A percentile compares a stretch with the other conserved stretches of the same genome.
phyloP scores from a whole-genome alignment of 2,329 filamentous ascomycete genomes.

The Massarina eburnea region DNA sequence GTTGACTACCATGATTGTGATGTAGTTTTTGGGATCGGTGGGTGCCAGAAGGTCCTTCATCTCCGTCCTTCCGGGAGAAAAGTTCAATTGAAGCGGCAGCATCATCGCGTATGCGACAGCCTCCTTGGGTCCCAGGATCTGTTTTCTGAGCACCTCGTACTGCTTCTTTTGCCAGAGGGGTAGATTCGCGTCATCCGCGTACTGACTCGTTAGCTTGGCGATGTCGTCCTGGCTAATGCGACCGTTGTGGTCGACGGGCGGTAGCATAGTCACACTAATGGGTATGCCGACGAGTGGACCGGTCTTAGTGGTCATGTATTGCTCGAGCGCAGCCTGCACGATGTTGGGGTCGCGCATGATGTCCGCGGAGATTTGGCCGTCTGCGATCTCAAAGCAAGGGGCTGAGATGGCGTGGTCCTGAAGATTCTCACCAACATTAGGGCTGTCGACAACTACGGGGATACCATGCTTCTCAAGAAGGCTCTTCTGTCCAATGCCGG shows the following conservation, averaged over 20 bases:
- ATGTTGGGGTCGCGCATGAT: conserved; percentile 13
- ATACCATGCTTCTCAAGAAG: conserved; percentile 5
- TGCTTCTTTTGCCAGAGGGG: conserved; percentile 3
- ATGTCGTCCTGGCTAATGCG: conserved; percentile 2
- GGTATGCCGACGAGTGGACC: neutral
- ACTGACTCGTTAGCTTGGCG: neutral
- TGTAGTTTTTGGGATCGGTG: conserved; percentile 22
- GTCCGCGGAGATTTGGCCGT: conserved; percentile 9
- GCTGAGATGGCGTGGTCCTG: conserved; percentile 9
- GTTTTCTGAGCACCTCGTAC: conserved; percentile 5
- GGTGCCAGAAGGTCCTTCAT: conserved; percentile 15
- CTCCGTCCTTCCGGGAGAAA: conserved; percentile 8
- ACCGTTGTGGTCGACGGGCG: conserved; percentile 22
- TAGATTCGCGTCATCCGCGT: neutral
- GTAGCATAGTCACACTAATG: conserved; percentile 30
- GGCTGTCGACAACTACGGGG: conserved; percentile 7
- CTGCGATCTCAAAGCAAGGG: conserved; percentile 2
- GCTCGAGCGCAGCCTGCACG: conserved; percentile 11
- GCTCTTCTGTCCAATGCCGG: conserved; percentile 28
- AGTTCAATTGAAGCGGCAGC: conserved; percentile 12
- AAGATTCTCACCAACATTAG: conserved; percentile 16
- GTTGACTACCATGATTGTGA: conserved; percentile 29
- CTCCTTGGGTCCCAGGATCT: conserved; percentile 3
- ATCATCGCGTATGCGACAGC: conserved; percentile 7
- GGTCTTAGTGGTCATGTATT: conserved; percentile 20